A percentile compares a stretch with the other conserved stretches of the same genome.
These are phyloP conservation scores for Mucor piriformis DNA, from an alignment of 371 early-diverging fungal species.

Conservation along the genomic window DNA sequence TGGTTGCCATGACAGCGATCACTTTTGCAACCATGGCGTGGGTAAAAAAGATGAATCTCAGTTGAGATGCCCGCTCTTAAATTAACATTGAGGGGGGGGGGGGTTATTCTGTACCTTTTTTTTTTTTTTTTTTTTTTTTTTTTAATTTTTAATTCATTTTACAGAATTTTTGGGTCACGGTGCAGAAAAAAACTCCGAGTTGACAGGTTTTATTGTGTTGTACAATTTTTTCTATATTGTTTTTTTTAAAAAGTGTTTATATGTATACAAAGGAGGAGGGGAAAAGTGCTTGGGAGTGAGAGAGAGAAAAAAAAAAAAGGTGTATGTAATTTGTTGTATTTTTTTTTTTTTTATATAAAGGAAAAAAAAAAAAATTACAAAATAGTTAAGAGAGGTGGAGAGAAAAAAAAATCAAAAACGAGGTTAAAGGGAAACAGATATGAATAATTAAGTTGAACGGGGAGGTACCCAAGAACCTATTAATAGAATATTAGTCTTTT, in stretches of 20 bases:
- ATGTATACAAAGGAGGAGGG: background rate
- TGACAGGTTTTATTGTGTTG: background rate
- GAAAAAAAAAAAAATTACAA: conserved; percentile 7
- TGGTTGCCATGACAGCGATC: background rate
- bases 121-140: too few species aligned
- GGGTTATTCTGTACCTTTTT: background rate
- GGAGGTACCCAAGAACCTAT: conserved; percentile 26
- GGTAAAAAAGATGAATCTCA: background rate
- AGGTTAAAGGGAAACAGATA: too few species aligned
- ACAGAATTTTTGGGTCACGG: background rate
- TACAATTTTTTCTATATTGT: background rate
- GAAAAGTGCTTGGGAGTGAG: too few species aligned
- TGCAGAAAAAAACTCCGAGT: background rate
- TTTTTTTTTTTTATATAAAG: background rate
- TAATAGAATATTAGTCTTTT: too few species aligned
- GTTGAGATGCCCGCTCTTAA: background rate
- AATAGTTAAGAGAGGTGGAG: background rate
- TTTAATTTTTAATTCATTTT: too few species aligned
- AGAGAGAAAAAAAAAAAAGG: conserved; percentile 6
- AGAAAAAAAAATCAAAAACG: background rate
- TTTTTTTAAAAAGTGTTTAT: background rate
- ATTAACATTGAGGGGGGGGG: background rate
- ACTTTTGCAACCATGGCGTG: background rate
- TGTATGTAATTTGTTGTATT: background rate
- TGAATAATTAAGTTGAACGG: conserved; percentile 17